Conservation (phyloP, 2,329 filamentous ascomycete genomes). For the Fusarium anguioides region DNA sequence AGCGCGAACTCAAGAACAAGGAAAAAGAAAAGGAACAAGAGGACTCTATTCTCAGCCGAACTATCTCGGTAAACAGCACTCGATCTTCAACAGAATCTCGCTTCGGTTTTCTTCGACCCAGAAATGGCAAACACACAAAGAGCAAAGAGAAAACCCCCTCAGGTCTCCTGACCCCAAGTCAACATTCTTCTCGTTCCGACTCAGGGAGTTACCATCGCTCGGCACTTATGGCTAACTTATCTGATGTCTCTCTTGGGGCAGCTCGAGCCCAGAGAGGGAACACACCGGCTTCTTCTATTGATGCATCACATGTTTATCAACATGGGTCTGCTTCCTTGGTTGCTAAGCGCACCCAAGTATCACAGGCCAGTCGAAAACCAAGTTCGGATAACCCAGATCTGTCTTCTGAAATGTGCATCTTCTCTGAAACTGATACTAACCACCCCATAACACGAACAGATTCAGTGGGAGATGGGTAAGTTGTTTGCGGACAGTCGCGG, state of each 20-base stretch:
- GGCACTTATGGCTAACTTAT: constrained; percentile 17
- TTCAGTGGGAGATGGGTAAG: constrained; percentile 21
- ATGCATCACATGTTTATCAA: constrained; percentile 16
- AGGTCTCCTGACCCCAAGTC: constrained; percentile 41
- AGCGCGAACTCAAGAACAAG: constrained; percentile 48
- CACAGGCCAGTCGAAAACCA: constrained; percentile 5
- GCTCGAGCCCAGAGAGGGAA: neutral
- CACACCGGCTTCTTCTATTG: neutral
- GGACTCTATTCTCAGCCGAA: constrained; percentile 47
- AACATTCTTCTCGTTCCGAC: constrained; percentile 45
- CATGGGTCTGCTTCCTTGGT: constrained; percentile 27
- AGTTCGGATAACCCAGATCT: constrained; percentile 21
- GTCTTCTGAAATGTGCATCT: constrained; percentile 31
- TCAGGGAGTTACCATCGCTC: constrained; percentile 42
- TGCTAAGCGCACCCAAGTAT: constrained; percentile 24
- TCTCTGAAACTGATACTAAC: constrained; percentile 31
- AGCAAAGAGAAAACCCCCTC: constrained; percentile 38
- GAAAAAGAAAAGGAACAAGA: constrained; percentile 25
- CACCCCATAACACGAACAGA: constrained; percentile 27
- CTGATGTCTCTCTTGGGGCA: constrained; percentile 28
- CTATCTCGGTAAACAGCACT: constrained; percentile 58
- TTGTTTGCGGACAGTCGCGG: accelerated
- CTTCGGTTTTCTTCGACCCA: constrained; percentile 58
- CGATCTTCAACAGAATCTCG: constrained; percentile 54
- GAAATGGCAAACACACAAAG: constrained; percentile 44